A percentile compares a stretch with the other conserved stretches of the same genome.
Conservation (phyloP, 2,329 filamentous ascomycete species). For the Penicillium sp. region DNA sequence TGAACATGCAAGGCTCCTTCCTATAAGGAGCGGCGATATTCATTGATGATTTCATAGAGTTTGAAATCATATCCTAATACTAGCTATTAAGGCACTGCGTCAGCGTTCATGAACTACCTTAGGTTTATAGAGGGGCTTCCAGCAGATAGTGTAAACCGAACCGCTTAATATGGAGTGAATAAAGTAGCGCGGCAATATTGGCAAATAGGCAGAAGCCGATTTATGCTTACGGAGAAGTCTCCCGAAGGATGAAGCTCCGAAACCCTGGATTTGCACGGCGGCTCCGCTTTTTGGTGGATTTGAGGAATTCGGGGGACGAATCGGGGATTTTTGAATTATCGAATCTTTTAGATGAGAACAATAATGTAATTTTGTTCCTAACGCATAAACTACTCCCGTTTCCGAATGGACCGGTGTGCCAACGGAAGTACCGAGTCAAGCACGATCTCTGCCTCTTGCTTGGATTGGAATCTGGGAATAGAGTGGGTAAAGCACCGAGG, state of each 20-base stretch:
- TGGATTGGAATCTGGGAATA: neutral
- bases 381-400: neutral
- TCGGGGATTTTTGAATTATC: neutral
- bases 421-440: neutral
- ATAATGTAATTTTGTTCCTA: neutral
- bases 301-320: neutral
- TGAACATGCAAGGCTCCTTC: constrained; percentile 10
- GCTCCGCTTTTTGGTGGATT: constrained; percentile 8
- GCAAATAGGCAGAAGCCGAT: constrained; percentile 2
- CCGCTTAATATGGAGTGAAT: neutral
- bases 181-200: neutral
- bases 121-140: neutral
- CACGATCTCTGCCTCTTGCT: neutral
- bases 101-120: neutral
- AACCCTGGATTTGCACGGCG: constrained; percentile 12
- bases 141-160: neutral
- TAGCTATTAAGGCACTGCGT: neutral
- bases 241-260: constrained; percentile 20
- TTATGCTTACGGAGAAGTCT: constrained; percentile 5
- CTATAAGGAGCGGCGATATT: neutral
- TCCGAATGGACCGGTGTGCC: neutral
- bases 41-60: neutral
- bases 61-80: neutral
- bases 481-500: constrained; percentile 6
- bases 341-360: no score